A percentile compares a stretch with the other conserved stretches of the same genome.
phyloP scores from a whole-genome alignment of 306 rosid species.

The Pyrus pyrifolia region DNA sequence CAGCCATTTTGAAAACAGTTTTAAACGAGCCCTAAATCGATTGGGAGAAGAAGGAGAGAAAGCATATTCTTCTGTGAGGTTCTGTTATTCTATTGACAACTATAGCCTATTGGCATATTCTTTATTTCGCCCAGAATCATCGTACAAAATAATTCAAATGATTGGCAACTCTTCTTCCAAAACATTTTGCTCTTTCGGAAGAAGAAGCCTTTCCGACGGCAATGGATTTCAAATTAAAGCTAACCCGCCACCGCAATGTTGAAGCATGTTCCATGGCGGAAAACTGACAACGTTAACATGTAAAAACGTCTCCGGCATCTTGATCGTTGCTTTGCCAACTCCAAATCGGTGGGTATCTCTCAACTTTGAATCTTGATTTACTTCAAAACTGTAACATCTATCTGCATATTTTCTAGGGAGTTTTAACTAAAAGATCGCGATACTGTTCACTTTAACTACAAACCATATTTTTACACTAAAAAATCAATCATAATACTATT shows the following conservation, averaged over 20 bases:
- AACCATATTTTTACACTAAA: too few relatives aligned
- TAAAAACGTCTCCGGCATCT: not conserved
- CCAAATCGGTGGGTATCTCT: not conserved
- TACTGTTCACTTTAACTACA: too few relatives aligned
- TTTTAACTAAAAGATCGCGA: too few relatives aligned
- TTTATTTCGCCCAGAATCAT: not conserved
- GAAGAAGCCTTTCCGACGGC: not conserved
- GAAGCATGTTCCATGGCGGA: not conserved
- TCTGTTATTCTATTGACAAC: not conserved
- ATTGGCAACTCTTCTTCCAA: not conserved
- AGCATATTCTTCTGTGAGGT: slow-evolving; percentile 15
- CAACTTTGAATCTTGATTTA: not conserved
- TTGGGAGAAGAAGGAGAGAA: too few relatives aligned
- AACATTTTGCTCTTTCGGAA: not conserved
- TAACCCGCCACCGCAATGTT: not conserved
- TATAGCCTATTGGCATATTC: not conserved
- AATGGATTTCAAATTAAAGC: not conserved
- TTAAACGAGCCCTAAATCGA: too few relatives aligned
- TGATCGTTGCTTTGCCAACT: too few relatives aligned
- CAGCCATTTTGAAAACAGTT: too few relatives aligned
- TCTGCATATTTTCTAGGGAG: too few relatives aligned
- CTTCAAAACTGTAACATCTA: too few relatives aligned
- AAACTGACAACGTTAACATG: not conserved
- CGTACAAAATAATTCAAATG: not conserved
- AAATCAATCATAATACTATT: too few relatives aligned